phyloP scores from a whole-genome alignment of 2,329 filamentous ascomycete genomes.

The Aspergillus viridinutans region DNA sequence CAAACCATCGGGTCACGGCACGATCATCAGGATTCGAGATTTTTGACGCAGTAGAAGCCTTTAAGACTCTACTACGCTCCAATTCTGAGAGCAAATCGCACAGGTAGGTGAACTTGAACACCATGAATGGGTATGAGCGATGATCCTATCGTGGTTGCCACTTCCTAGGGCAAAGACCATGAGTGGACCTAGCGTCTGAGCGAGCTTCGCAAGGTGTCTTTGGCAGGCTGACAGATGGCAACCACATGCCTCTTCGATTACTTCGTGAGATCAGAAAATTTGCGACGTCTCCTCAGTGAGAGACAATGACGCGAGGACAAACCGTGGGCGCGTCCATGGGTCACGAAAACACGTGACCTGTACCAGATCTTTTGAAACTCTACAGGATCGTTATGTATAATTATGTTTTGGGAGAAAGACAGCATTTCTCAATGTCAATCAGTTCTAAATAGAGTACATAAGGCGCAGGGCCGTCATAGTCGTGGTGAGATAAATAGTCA shows the following conservation, averaged over 20 bases:
- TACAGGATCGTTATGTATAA: neutral
- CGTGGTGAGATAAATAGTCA: neutral
- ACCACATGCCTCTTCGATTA: neutral
- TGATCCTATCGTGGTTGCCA: neutral
- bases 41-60: constrained; percentile 27
- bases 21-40: constrained; percentile 35
- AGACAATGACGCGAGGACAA: constrained; percentile 1
- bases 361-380: neutral
- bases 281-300: neutral
- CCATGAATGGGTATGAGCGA: constrained; percentile 26
- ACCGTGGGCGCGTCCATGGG: constrained; percentile 24
- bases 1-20: constrained; percentile 66
- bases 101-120: constrained; percentile 60
- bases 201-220: neutral
- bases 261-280: neutral
- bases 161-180: neutral
- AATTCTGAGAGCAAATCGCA: constrained; percentile 70
- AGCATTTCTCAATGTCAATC: neutral
- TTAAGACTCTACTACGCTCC: constrained; percentile 46
- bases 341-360: constrained; percentile 32
- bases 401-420: neutral
- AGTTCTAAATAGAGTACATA: neutral
- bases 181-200: neutral
- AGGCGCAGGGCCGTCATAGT: neutral
- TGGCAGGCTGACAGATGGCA: neutral